Percentiles rank a stretch among this genome's conserved stretches.
These are phyloP conservation scores for Cubamyces sp. DNA, from an alignment of 768 basidiomycete species.

Conservation along the genomic window DNA sequence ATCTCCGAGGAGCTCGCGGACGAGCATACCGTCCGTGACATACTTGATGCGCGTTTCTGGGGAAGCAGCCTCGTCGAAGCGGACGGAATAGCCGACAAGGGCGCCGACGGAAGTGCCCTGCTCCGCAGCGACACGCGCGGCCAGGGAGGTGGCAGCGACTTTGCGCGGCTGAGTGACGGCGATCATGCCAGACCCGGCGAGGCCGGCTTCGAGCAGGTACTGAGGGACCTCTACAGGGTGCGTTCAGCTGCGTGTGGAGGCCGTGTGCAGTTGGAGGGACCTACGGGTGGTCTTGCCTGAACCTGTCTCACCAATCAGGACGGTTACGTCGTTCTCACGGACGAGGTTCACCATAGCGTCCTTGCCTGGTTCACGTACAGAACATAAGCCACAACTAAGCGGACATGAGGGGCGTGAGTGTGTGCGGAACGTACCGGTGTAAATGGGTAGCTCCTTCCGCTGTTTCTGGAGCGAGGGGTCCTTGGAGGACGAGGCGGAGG, in stretches of 20 bases:
- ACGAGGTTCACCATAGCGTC: slow-evolving; percentile 78
- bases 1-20: slow-evolving; percentile 87
- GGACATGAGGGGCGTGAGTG: too few relatives aligned
- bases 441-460: slow-evolving; percentile 75
- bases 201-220: slow-evolving; percentile 84
- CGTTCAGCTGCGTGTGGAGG: background rate
- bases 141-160: slow-evolving; percentile 96
- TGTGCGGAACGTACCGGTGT: slow-evolving; percentile 55
- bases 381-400: too few relatives aligned
- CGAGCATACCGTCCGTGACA: slow-evolving; percentile 97
- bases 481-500: slow-evolving; percentile 15
- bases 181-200: slow-evolving; percentile 73
- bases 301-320: slow-evolving; percentile 95
- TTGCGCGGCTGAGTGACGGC: slow-evolving; percentile 94
- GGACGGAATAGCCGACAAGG: slow-evolving; percentile 91
- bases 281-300: slow-evolving; percentile 98
- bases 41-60: slow-evolving; percentile 89
- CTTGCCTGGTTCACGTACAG: slow-evolving; percentile 52
- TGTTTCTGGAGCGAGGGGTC: slow-evolving; percentile 56
- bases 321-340: slow-evolving; percentile 76
- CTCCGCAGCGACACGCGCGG: slow-evolving; percentile 86
- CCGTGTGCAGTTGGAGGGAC: slow-evolving; percentile 38
- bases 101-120: slow-evolving; percentile 72
- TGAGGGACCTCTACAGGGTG: slow-evolving; percentile 84
- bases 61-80: slow-evolving; percentile 85